These are phyloP conservation scores for Mucor saturninus DNA, from an alignment of 371 early-diverging fungal species.

Conservation along the genomic window DNA sequence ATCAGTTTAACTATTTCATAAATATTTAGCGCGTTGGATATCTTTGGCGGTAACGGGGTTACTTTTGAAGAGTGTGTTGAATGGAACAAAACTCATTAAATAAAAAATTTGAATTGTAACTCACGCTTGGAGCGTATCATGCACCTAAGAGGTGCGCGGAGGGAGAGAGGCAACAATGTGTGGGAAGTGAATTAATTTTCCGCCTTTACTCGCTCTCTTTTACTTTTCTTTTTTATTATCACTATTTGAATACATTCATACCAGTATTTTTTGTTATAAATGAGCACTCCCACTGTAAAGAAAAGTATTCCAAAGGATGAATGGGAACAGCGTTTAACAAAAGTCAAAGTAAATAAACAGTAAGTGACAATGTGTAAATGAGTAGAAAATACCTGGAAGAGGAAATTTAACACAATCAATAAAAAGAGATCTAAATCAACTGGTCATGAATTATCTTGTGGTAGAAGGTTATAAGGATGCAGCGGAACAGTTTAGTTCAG, in stretches of 20 bases:
- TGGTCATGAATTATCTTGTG: conserved; percentile 97
- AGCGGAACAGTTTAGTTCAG: conserved; percentile 90
- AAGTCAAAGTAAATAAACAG: conserved; percentile 70
- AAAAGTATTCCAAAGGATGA: conserved; percentile 60
- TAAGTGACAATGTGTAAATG: conserved; percentile 34
- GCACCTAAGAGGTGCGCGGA: too few species aligned
- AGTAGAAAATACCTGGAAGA: not conserved
- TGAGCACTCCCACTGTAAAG: conserved; percentile 30
- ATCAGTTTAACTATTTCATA: not conserved
- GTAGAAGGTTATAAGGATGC: conserved; percentile 99
- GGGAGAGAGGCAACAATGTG: too few species aligned
- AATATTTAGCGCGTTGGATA: conserved; percentile 83
- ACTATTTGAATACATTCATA: conserved; percentile 3
- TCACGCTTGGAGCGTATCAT: too few species aligned
- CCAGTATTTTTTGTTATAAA: not conserved
- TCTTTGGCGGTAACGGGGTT: conserved; percentile 93
- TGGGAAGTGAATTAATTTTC: conserved; percentile 15
- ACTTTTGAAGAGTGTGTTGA: conserved; percentile 81
- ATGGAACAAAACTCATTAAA: conserved; percentile 65
- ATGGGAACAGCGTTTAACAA: conserved; percentile 64
- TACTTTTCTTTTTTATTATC: not conserved
- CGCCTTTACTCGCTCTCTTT: conserved; percentile 9
- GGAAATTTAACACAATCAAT: not conserved
- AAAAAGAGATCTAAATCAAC: conserved; percentile 84
- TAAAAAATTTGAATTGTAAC: too few species aligned